phyloP scores from a whole-genome alignment of 108 stramenopile species.

The Craspedostauros australis region DNA sequence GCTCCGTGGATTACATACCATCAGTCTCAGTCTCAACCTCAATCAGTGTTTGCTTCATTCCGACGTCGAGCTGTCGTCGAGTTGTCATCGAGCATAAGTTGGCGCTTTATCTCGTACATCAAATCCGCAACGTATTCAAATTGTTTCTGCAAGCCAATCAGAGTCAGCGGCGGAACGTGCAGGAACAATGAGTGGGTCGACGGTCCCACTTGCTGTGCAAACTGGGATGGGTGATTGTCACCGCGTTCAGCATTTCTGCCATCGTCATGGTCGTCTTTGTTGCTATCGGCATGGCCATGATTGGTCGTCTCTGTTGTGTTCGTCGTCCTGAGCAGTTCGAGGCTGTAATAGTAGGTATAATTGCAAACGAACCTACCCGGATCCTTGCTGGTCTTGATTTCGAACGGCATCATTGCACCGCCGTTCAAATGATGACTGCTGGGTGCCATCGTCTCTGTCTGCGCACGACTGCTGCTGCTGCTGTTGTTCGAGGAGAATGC shows the following conservation, averaged over 20 bases:
- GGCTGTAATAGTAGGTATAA: constrained; percentile 70
- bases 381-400: constrained; percentile 40
- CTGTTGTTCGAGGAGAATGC: constrained; percentile 12
- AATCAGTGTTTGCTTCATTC: no score
- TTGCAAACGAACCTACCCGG: constrained; percentile 87
- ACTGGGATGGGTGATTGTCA: background rate
- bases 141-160: constrained; percentile 37
- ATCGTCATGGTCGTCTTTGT: no score
- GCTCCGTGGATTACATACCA: no score
- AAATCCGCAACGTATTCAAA: constrained; percentile 38
- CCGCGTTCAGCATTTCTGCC: background rate
- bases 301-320: background rate
- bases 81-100: no score
- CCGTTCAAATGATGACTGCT: no score
- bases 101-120: no score
- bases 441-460: background rate
- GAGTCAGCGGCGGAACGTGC: constrained; percentile 62
- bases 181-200: constrained; percentile 47
- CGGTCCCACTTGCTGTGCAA: no score
- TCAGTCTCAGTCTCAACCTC: no score
- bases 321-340: constrained; percentile 30
- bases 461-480: constrained; percentile 1
- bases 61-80: no score
- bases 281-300: no score
- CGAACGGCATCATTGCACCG: no score